Conservation (phyloP, 352 stramenopile species). For the Pythium folliculosum region DNA sequence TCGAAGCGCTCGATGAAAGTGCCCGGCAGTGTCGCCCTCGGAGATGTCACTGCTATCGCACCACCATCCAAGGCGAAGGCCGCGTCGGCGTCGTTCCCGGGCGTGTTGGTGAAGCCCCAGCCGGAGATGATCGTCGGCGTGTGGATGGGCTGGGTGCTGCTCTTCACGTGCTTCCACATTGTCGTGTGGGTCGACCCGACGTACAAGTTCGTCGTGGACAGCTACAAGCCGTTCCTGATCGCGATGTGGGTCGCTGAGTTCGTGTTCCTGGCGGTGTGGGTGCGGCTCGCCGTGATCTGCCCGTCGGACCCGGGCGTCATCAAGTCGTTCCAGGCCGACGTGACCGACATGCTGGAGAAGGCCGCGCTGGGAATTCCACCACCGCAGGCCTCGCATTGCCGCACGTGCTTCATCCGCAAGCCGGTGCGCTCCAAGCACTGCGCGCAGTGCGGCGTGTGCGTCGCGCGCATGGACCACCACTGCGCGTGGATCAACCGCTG, state of each 20-base stretch:
- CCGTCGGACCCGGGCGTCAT: conserved; percentile 62
- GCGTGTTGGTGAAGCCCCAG: conserved; percentile 44
- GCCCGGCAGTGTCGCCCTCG: conserved; percentile 10
- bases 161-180: conserved; percentile 74
- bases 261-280: conserved; percentile 54
- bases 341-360: conserved; percentile 53
- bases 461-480: conserved; percentile 87
- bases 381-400: conserved; percentile 54
- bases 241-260: conserved; percentile 44
- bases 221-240: conserved; percentile 40
- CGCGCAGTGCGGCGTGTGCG: conserved; percentile 68
- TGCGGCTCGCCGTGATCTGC: conserved; percentile 51
- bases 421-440: conserved; percentile 85
- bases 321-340: conserved; percentile 50
- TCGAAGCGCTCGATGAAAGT: conserved; percentile 20
- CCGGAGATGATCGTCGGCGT: conserved; percentile 77
- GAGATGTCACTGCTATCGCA: conserved; percentile 10
- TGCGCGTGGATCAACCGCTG: conserved; percentile 88
- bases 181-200: conserved; percentile 54
- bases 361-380: conserved; percentile 44
- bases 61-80: conserved; percentile 1
- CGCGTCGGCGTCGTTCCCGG: conserved; percentile 13
- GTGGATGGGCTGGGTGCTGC: conserved; percentile 69
- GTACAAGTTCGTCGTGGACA: conserved; percentile 42
- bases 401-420: conserved; percentile 71